A percentile compares a stretch with the other conserved stretches of the same genome.
phyloP scores from a whole-genome alignment of 306 rosid genomes.

The Prunus mume region DNA sequence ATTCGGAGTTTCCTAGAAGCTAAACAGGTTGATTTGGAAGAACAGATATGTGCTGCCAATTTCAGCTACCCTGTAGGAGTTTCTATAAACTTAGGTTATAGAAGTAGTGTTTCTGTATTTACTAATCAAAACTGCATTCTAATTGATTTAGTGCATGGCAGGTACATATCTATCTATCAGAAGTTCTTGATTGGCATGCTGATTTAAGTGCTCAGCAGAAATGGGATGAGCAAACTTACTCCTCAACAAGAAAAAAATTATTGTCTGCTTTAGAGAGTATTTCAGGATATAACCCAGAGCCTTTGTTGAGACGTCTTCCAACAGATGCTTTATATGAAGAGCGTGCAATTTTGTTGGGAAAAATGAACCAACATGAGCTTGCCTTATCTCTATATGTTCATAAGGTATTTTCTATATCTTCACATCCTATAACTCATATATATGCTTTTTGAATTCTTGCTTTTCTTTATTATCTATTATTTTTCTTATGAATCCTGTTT shows the following conservation, averaged over 20 bases:
- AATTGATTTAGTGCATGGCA: conserved; percentile 39
- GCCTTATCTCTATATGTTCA: conserved; percentile 89
- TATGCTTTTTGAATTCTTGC: background rate
- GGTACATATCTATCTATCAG: conserved; percentile 88
- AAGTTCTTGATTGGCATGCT: conserved; percentile 88
- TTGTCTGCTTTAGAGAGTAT: conserved; percentile 79
- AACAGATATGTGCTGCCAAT: background rate
- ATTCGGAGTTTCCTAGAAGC: background rate
- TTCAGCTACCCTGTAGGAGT: background rate
- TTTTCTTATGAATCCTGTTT: conserved; percentile 20
- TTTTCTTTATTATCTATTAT: conserved; percentile 17
- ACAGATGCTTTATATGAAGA: conserved; percentile 87
- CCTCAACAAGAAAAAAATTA: conserved; percentile 79
- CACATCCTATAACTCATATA: background rate
- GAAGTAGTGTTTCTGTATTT: background rate
- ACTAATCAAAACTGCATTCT: conserved; percentile 17
- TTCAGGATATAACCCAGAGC: conserved; percentile 85
- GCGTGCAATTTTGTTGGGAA: conserved; percentile 87
- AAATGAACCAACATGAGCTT: conserved; percentile 95
- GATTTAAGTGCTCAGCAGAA: conserved; percentile 66
- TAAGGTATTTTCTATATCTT: conserved; percentile 51
- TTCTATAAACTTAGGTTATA: background rate
- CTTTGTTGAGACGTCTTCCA: conserved; percentile 80
- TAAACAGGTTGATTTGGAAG: background rate
- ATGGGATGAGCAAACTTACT: conserved; percentile 86